Conservation (phyloP, 2,329 filamentous ascomycete genomes). For the Fusarium hainanense region DNA sequence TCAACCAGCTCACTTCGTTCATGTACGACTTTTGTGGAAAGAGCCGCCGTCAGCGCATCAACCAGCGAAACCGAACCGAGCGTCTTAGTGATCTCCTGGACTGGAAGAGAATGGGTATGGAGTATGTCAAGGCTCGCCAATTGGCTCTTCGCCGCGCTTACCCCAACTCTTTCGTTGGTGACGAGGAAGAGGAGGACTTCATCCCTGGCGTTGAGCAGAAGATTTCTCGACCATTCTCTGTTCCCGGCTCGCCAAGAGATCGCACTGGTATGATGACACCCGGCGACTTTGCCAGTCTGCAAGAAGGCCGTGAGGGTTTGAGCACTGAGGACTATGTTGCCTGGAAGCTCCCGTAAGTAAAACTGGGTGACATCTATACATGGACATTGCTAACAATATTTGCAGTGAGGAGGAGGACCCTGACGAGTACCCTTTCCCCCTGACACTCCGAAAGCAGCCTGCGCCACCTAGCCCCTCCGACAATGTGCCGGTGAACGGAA, state of each 20-base stretch:
- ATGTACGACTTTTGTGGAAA: constrained; percentile 97
- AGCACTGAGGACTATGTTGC: constrained; percentile 98
- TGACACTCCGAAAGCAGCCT: constrained; percentile 66
- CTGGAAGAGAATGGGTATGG: constrained; percentile 99
- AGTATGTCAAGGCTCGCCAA: constrained; percentile 98
- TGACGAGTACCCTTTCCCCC: constrained; percentile 72
- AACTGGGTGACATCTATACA: not conserved
- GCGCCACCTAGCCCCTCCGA: constrained; percentile 40
- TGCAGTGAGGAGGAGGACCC: constrained; percentile 90
- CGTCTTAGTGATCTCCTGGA: constrained; percentile 93
- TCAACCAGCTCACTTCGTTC: constrained; percentile 86
- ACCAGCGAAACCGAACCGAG: constrained; percentile 97
- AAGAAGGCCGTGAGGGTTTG: constrained; percentile 92
- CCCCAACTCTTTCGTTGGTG: constrained; percentile 82
- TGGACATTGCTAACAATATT: constrained; percentile 31
- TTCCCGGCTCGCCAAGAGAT: constrained; percentile 91
- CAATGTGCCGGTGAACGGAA: constrained; percentile 42
- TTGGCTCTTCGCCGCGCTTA: constrained; percentile 92
- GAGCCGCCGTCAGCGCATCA: constrained; percentile 96
- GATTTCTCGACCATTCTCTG: constrained; percentile 92
- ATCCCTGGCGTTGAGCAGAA: constrained; percentile 94
- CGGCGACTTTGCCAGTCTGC: constrained; percentile 94
- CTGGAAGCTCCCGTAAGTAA: constrained; percentile 95
- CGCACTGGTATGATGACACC: constrained; percentile 98
- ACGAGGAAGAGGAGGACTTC: constrained; percentile 86